Evolutionary conservation across 2,329 filamentous ascomycete genomes (phyloP).

Genomic region (Fusarium buharicum): DNA sequence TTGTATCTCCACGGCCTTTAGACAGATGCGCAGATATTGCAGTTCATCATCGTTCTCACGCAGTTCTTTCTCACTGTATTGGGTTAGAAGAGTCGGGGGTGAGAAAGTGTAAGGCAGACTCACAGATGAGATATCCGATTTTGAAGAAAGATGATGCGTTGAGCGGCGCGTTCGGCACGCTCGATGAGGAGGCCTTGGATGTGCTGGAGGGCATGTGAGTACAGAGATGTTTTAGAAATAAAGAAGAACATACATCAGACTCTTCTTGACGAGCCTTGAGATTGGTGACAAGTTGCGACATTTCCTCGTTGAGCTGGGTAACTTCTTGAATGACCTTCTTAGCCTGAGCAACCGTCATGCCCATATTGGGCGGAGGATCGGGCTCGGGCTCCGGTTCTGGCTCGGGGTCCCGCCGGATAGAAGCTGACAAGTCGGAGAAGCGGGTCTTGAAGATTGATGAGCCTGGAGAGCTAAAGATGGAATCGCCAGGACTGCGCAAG

Average conservation of each 20-base stretch:
- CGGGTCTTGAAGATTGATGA: constrained; percentile 53
- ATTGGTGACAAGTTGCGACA: constrained; percentile 61
- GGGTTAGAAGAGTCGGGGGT: constrained; percentile 14
- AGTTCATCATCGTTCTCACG: constrained; percentile 69
- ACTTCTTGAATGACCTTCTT: constrained; percentile 52
- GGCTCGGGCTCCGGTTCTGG: constrained; percentile 44
- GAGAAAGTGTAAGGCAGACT: constrained; percentile 30
- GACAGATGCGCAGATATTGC: constrained; percentile 68
- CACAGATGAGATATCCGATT: constrained; percentile 68
- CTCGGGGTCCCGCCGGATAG: constrained; percentile 46
- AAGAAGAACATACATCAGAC: constrained; percentile 59
- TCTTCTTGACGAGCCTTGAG: constrained; percentile 68
- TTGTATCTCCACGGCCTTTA: constrained; percentile 71
- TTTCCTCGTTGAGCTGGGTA: constrained; percentile 59
- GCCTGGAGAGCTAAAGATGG: constrained; percentile 50
- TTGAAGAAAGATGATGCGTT: constrained; percentile 70
- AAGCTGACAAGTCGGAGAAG: constrained; percentile 54
- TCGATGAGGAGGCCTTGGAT: constrained; percentile 70
- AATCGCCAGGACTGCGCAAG: constrained; percentile 45
- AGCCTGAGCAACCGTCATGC: constrained; percentile 51
- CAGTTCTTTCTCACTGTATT: constrained; percentile 63
- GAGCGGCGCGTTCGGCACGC: constrained; percentile 66
- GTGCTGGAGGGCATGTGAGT: constrained; percentile 55
- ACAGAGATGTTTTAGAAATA: constrained; percentile 36
- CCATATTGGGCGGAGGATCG: constrained; percentile 45